Base-by-base conservation (phyloP, 2,329 filamentous ascomycete species). In the Eurotiales sp. region DNA sequence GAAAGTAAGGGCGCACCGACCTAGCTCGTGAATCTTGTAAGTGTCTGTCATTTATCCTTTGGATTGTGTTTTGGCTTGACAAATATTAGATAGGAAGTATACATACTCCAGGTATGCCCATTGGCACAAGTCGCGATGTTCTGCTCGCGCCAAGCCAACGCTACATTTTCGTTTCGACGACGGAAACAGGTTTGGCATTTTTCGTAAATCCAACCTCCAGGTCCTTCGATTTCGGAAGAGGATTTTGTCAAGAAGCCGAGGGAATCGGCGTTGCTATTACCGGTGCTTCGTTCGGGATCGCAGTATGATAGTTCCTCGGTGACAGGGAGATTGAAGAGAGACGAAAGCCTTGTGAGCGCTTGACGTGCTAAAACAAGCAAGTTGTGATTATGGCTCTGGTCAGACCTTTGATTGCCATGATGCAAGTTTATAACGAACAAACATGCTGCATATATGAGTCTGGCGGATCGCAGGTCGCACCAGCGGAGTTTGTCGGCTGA, bases 1-100 rank as follows among this genome's bases (percentile, higher is more conserved):
- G 46, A 80, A 77, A n/a, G 76, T 79, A 19, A 82, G 56, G 11
- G 71, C 71, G 57, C 80, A 83, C 30, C 80, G 72, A n/a, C 68
- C 74, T 77, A 53, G 5, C 15, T 6, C n/a, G n/a, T 25, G n/a
- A 22, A 21, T 44, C 27, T 25, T 14, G 41, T 58, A 50, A 62
- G 45, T 8, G 25, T 36, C 25, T 37, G n/a, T 45, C 30, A 12
- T 15, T 22, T 14, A n/a, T n/a, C n/a, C n/a, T n/a, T n/a, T n/a
- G n/a, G 25, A 27, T 27, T 27, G 5, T 43, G 21, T 29, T 23
- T n/a, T 29, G 7, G n/a, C 21, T 29, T 8, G 41, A n/a, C n/a
- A 43, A 29, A 15, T 34, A n/a, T n/a, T n/a, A n/a, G 8, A 47
- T 27, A 52, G 7, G 40, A 10, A 4, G n/a, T 36, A 50, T 27